Percentiles rank a stretch among this genome's conserved stretches.
Conservation (phyloP, 176 grass and related monocot genomes). For the Bonia amplexicaulis region DNA sequence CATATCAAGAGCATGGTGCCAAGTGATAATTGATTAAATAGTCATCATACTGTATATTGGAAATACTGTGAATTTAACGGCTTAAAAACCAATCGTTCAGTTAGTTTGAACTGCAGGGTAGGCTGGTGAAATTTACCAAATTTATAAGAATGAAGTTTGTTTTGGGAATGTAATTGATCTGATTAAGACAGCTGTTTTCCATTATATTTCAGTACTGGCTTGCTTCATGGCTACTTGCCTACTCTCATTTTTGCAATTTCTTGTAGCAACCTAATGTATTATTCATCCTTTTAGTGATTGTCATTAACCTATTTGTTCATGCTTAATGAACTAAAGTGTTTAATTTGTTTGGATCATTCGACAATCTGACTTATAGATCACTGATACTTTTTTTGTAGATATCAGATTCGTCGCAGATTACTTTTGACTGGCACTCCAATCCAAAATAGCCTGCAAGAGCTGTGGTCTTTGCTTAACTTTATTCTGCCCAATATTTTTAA, state of each 20-base stretch:
- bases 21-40: constrained; percentile 6
- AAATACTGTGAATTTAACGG: background rate
- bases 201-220: background rate
- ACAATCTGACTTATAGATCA: constrained; percentile 7
- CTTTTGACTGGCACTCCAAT: constrained; percentile 98
- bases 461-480: constrained; percentile 98
- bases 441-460: constrained; percentile 95
- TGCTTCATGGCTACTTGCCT: constrained; percentile 14
- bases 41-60: background rate
- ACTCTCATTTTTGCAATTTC: background rate
- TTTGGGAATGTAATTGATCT: constrained; percentile 2
- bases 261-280: background rate
- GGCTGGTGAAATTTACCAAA: background rate
- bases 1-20: background rate
- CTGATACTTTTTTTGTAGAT: constrained; percentile 53
- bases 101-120: background rate
- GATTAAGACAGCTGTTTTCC: background rate
- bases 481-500: constrained; percentile 97
- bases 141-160: constrained; percentile 2
- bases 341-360: constrained; percentile 8
- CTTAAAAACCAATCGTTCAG: background rate
- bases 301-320: constrained; percentile 15
- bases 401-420: constrained; percentile 82
- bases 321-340: background rate
- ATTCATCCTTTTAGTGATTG: constrained; percentile 1